phyloP scores from a whole-genome alignment of 371 early-diverging fungal genomes.

The Syncephalis plumigaleata region DNA sequence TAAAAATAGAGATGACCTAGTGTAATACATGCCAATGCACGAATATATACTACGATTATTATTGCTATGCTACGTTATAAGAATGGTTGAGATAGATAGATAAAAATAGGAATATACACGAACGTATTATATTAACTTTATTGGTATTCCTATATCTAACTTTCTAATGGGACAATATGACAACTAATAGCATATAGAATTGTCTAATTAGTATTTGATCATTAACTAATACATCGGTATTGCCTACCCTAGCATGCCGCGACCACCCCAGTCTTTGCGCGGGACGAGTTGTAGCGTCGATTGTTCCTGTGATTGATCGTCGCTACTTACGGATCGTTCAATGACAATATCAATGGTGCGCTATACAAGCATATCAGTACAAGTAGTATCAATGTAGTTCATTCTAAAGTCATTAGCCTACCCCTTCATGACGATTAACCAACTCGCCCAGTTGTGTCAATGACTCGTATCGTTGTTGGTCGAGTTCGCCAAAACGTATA shows the following conservation, averaged over 20 bases:
- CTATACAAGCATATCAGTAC: neutral
- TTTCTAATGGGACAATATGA: no score
- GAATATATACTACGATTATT: no score
- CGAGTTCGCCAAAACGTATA: conserved; percentile 34
- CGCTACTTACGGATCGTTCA: conserved; percentile 16
- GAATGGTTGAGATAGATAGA: no score
- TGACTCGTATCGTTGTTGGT: conserved; percentile 20
- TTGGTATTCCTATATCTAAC: no score
- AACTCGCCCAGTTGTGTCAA: conserved; percentile 29
- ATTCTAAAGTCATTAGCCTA: conserved; percentile 6
- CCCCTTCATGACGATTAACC: conserved; percentile 34
- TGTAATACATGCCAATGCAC: no score
- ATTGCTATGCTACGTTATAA: no score
- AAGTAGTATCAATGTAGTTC: neutral
- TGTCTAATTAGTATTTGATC: neutral
- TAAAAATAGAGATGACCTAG: no score
- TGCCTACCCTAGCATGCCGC: conserved; percentile 54
- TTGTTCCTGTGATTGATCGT: conserved; percentile 13
- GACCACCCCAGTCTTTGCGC: conserved; percentile 45
- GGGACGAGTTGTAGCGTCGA: conserved; percentile 30
- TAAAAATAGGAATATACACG: no score
- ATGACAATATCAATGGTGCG: neutral
- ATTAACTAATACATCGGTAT: conserved; percentile 1
- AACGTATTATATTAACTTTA: no score
- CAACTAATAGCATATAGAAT: no score